Evolutionary conservation across 129 eudicot genomes (phyloP).

Genomic region (Flaveria linearis): DNA sequence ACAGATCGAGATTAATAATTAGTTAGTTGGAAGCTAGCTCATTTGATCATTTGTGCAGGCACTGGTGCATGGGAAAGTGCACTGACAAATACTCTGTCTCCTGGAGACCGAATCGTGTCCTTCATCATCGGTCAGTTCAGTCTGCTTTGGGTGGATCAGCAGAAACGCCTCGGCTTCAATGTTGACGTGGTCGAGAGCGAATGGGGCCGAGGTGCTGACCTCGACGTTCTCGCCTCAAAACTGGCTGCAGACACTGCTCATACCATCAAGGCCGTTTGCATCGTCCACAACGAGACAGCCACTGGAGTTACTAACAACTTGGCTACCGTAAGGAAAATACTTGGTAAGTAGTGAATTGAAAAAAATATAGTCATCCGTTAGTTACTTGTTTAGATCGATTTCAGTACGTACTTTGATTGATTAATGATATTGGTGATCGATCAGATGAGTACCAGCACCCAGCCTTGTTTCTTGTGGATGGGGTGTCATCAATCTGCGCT

Average conservation of each 20-base stretch:
- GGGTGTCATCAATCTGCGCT: slow-evolving; percentile 96
- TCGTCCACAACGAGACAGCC: slow-evolving; percentile 98
- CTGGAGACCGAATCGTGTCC: slow-evolving; percentile 89
- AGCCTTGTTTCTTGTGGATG: slow-evolving; percentile 88
- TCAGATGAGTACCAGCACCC: slow-evolving; percentile 97
- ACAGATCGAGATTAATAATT: too few species aligned
- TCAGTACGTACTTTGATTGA: too few species aligned
- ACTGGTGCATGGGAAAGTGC: slow-evolving; percentile 99
- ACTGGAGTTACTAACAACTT: slow-evolving; percentile 99
- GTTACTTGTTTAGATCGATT: too few species aligned
- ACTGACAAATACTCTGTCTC: slow-evolving; percentile 89
- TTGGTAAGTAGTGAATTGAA: slow-evolving; percentile 46
- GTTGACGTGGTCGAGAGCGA: slow-evolving; percentile 97
- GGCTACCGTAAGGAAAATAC: slow-evolving; percentile 88
- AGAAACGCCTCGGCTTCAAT: slow-evolving; percentile 78
- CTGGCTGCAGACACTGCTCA: slow-evolving; percentile 78
- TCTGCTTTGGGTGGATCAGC: slow-evolving; percentile 99
- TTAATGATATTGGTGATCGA: not conserved
- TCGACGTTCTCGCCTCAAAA: slow-evolving; percentile 77
- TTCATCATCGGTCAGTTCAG: slow-evolving; percentile 98
- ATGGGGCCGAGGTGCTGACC: slow-evolving; percentile 94
- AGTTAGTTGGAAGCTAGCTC: not conserved
- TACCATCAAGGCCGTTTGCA: slow-evolving; percentile 93
- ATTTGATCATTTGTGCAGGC: slow-evolving; percentile 41
- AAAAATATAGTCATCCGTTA: too few species aligned